Conservation (phyloP, 2,329 filamentous ascomycete species). For the Trichoderma sp. region DNA sequence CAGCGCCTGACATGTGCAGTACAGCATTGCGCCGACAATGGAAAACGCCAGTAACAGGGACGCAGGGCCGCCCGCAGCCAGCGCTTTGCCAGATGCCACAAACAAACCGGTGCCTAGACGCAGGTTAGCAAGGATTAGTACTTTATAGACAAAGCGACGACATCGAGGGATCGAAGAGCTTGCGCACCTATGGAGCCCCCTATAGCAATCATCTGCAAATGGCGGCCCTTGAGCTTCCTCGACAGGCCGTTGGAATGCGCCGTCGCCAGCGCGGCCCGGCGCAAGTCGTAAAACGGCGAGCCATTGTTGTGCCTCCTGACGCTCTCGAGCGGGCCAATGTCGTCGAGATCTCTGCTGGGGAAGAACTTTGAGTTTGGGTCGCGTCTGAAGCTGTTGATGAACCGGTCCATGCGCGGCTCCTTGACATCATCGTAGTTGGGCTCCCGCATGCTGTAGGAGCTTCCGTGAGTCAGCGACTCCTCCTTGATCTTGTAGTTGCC, state of each 20-base stretch:
- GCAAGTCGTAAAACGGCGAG: slow-evolving; percentile 53
- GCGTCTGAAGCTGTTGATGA: slow-evolving; percentile 62
- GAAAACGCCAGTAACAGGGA: slow-evolving; percentile 73
- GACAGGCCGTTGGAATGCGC: slow-evolving; percentile 74
- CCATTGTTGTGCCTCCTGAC: slow-evolving; percentile 33
- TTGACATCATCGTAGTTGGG: slow-evolving; percentile 42
- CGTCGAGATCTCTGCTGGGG: slow-evolving; percentile 40
- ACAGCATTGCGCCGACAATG: slow-evolving; percentile 82
- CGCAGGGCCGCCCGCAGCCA: slow-evolving; percentile 72
- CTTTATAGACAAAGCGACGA: not conserved
- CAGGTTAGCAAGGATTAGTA: not conserved
- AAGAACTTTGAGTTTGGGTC: slow-evolving; percentile 52
- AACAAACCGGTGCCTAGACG: slow-evolving; percentile 73
- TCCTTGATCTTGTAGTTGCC: slow-evolving; percentile 57
- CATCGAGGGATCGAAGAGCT: not conserved
- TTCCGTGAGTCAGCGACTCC: slow-evolving; percentile 50
- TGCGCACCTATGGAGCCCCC: slow-evolving; percentile 78
- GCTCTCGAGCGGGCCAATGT: slow-evolving; percentile 17
- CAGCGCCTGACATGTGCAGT: slow-evolving; percentile 85
- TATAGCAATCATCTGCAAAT: slow-evolving; percentile 97
- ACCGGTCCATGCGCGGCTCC: slow-evolving; percentile 39
- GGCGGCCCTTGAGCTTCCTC: slow-evolving; percentile 74
- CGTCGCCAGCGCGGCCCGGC: slow-evolving; percentile 58
- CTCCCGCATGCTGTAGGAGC: slow-evolving; percentile 51
- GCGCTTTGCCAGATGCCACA: slow-evolving; percentile 72